Conservation (phyloP, 2,329 filamentous ascomycete species). For the Zasmidium angulare region DNA sequence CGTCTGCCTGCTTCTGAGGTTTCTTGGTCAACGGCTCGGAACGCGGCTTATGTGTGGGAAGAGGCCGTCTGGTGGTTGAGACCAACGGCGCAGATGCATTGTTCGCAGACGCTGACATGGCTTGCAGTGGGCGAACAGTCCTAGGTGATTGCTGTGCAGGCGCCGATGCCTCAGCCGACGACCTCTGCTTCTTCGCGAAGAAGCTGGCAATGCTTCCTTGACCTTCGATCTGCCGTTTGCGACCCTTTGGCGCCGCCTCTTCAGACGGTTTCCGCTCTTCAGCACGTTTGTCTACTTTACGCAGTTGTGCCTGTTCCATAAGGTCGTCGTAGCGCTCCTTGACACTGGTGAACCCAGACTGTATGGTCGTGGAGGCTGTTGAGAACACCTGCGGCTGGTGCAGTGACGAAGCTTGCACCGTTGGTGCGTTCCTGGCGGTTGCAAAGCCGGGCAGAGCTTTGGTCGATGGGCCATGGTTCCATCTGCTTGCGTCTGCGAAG, state of each 20-base stretch:
- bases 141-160: background rate
- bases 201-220: constrained; percentile 56
- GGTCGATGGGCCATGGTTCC: constrained; percentile 33
- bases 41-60: constrained; percentile 26
- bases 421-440: constrained; percentile 16
- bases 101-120: constrained; percentile 11
- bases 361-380: constrained; percentile 28
- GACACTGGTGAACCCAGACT: constrained; percentile 40
- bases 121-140: constrained; percentile 25
- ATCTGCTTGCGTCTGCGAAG: constrained; percentile 35
- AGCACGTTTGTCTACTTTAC: constrained; percentile 29
- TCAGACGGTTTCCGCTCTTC: constrained; percentile 21
- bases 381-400: constrained; percentile 31
- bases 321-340: constrained; percentile 40
- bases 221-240: constrained; percentile 43
- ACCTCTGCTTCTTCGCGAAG: constrained; percentile 41
- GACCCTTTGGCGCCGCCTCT: constrained; percentile 32
- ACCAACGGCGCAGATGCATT: background rate
- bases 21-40: constrained; percentile 36
- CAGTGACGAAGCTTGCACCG: constrained; percentile 24
- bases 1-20: constrained; percentile 21
- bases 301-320: constrained; percentile 35
- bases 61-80: background rate
- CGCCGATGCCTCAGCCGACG: background rate
- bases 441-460: constrained; percentile 13